Evolutionary conservation across 768 basidiomycete species (phyloP), one percentile per base, ranked within the genome.

Genomic region (Lentinula sp.): DNA sequence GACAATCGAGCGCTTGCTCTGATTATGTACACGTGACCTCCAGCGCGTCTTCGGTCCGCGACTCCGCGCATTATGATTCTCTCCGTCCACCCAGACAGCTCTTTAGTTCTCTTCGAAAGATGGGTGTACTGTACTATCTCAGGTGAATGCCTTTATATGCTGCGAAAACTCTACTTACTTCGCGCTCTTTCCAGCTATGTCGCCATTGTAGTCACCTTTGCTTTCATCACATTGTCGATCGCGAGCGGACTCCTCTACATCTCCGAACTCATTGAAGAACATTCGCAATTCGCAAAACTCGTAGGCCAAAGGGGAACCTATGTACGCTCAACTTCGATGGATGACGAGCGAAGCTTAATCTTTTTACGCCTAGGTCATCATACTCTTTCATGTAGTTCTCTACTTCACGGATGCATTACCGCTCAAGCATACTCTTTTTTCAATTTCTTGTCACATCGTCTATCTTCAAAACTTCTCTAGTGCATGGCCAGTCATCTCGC

Each of bases 181-280:
- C 42, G 16, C 43, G 60, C 39, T 48, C 10, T 5, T 40, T 40
- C 4, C 65, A 91, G 89, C 64, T 96, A 93, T 79, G 78, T 80
- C 39, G 92, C 93, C 18, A 82, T 84, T 13, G 65, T 88, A 23
- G 86, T 84, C 32, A 93, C 87, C 2, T 93, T 97, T 68, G 77
- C 89, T 59, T 98, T 97, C 66, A 86, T 95, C n/a, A 94, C 91
- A 1, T 80, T 98, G 45, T 94, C 93, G 9, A 78, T 98, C 56
- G 96, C 96, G 53, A 95, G 92, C 73, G 96, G 95, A 6, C 78
- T 98, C 49, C 76, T 98, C 59, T 98, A 96, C 80, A 76, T 96
- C 35, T 95, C 95, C 1, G 96, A 98, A 71, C 72, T 98, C 35
- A 98, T 98, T 63, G 96, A 98, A 72, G 96, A 98, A 70, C 89